Evolutionary conservation across 2,329 filamentous ascomycete genomes (phyloP).

Genomic region (Sporothrix phasma): DNA sequence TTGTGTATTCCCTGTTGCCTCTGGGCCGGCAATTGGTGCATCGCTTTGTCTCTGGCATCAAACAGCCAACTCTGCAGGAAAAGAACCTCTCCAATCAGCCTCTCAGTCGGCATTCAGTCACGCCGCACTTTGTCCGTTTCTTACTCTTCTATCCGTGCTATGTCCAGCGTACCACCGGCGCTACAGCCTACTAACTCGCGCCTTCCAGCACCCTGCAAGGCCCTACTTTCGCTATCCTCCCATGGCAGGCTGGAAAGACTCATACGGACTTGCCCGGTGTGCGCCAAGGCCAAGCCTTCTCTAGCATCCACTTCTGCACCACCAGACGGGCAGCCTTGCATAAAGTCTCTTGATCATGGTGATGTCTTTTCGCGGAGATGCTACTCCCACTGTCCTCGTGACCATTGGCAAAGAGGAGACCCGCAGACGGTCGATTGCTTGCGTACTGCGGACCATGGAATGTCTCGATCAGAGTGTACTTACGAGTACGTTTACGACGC

Average conservation of each 20-base stretch:
- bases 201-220: background rate
- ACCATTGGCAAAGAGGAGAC: slow-evolving; percentile 1
- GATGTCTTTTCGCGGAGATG: background rate
- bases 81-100: too few species aligned
- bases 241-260: background rate
- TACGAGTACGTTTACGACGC: background rate
- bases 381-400: background rate
- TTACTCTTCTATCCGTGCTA: background rate
- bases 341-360: too few species aligned
- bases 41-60: too few species aligned
- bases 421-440: background rate
- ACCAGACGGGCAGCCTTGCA: background rate
- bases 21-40: too few species aligned
- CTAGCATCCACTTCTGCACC: background rate
- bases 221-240: slow-evolving; percentile 3
- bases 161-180: background rate
- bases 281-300: background rate
- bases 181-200: background rate
- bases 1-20: too few species aligned
- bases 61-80: too few species aligned
- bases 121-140: background rate
- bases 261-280: background rate
- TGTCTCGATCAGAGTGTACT: too few species aligned
- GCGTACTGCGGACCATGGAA: too few species aligned
- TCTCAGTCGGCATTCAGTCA: background rate